Percentiles rank a stretch among this genome's conserved stretches.
phyloP scores from a whole-genome alignment of 2,329 filamentous ascomycete species.

The Plenodomus tracheiphilus region DNA sequence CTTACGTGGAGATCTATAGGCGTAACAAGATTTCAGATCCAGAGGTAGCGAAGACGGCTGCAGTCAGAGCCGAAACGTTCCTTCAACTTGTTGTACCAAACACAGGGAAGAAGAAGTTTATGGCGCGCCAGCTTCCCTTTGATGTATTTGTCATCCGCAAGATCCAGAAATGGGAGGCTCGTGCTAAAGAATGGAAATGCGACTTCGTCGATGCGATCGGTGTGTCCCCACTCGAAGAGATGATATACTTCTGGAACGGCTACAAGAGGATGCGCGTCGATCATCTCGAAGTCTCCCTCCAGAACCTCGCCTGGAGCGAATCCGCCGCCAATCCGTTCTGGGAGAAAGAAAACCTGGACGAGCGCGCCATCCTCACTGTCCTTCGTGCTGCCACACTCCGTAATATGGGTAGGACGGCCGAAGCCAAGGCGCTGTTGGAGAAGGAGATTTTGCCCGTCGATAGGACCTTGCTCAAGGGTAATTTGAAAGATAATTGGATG shows the following conservation, averaged over 20 bases:
- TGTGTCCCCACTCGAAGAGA: constrained; percentile 80
- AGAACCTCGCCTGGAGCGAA: constrained; percentile 70
- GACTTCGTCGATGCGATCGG: constrained; percentile 80
- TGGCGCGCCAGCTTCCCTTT: constrained; percentile 87
- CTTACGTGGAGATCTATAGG: constrained; percentile 82
- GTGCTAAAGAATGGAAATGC: constrained; percentile 65
- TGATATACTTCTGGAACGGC: constrained; percentile 93
- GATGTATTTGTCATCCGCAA: constrained; percentile 85
- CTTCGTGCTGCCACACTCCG: constrained; percentile 68
- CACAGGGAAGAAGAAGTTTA: constrained; percentile 84
- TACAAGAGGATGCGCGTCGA: constrained; percentile 73
- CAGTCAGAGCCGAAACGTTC: constrained; percentile 63
- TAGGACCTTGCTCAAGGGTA: constrained; percentile 59
- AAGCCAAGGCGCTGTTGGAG: constrained; percentile 68
- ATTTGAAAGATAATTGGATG: constrained; percentile 69
- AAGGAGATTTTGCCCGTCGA: constrained; percentile 65
- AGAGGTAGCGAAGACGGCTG: constrained; percentile 51
- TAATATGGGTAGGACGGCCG: constrained; percentile 62
- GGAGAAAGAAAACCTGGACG: constrained; percentile 59
- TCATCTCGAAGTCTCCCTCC: constrained; percentile 67
- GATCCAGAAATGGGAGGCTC: constrained; percentile 82
- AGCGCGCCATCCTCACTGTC: constrained; percentile 67
- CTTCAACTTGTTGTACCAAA: constrained; percentile 72
- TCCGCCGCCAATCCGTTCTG: constrained; percentile 51
- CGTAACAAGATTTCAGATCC: constrained; percentile 49